These are phyloP conservation scores for Amoebophrya sp. DNA, from an alignment of 169 alveolate species.

Conservation along the genomic window DNA sequence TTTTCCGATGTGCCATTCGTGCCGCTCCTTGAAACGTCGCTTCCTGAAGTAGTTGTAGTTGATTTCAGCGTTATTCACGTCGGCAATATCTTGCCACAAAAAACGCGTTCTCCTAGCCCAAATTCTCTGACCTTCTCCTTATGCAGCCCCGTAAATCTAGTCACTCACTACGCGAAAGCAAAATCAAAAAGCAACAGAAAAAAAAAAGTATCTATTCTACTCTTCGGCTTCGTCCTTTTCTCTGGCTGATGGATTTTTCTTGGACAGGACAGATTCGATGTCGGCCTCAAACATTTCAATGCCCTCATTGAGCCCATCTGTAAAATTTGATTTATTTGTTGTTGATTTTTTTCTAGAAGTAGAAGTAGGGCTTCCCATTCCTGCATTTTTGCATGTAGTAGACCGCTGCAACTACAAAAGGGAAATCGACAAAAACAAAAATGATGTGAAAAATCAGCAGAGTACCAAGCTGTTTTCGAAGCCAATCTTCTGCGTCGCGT, in stretches of 20 bases:
- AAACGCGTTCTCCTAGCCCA: no score
- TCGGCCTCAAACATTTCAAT: neutral
- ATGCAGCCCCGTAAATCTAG: no score
- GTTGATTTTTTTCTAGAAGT: no score
- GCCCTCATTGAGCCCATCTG: neutral
- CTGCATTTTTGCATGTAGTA: no score
- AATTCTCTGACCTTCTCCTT: no score
- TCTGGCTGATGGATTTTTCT: neutral
- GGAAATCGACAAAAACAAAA: no score
- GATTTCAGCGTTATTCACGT: no score
- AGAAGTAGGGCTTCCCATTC: no score
- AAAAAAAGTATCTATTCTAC: neutral
- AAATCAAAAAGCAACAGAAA: neutral
- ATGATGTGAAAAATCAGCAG: neutral
- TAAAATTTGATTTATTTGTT: neutral
- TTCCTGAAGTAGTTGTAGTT: neutral
- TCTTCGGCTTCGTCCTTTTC: constrained; percentile 11
- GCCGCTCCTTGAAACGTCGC: constrained; percentile 26
- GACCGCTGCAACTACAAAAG: no score
- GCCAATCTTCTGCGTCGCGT: neutral
- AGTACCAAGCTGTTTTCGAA: neutral
- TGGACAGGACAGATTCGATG: neutral
- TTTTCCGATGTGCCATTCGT: constrained; percentile 21
- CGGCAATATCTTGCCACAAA: no score
- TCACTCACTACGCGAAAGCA: neutral